Base-by-base conservation (phyloP, 106 monocot genomes). In the Allium sativum region DNA sequence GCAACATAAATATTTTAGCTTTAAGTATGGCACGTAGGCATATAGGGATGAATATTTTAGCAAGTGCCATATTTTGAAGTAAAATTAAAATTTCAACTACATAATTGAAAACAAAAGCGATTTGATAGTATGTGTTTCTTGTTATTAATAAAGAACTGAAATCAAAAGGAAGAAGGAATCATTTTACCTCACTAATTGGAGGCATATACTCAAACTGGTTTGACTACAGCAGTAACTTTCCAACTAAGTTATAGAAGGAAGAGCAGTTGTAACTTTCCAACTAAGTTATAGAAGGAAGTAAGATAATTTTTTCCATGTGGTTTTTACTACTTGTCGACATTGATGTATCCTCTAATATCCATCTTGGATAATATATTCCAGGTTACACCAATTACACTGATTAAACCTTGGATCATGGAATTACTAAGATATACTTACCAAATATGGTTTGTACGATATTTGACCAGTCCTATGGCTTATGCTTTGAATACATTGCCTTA, bases 171-270 rank as follows among this genome's bases (percentile, higher is more conserved):
- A 31, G 31, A 2, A 31, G 5, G 31, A 31, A 31, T 31, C 2
- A 31, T 3, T 67, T n/a, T 56, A 67, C 71, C 68, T 74, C 64
- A 71, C 54, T 67, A 62, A 18, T 64, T 56, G 3, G 70, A 58
- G 16, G 72, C 64, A 72, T 72, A 70, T 69, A 88, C 82, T 64
- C 78, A 77, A 31, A 70, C 75, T 56, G 82, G 82, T 71, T 93
- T 88, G 53, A 45, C 61, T 8, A 40, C 66, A 40, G 44, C 68
- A 42, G 80, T 40, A 52, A 66, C 45, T 45, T 61, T 79, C 74
- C 61, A 90, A 47, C 60, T 87, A 96, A n/a, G n/a, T n/a, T n/a
- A n/a, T n/a, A n/a, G n/a, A 55, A 96, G 70, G 62, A 96, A 70
- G 63, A 79, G 72, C 11, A 90, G 55, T 62, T 90, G 95, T 31